Evolutionary conservation across 2,329 filamentous ascomycete species (phyloP), one percentile per base, ranked within the genome.

Genomic region (Torrubiella hemipterigena): DNA sequence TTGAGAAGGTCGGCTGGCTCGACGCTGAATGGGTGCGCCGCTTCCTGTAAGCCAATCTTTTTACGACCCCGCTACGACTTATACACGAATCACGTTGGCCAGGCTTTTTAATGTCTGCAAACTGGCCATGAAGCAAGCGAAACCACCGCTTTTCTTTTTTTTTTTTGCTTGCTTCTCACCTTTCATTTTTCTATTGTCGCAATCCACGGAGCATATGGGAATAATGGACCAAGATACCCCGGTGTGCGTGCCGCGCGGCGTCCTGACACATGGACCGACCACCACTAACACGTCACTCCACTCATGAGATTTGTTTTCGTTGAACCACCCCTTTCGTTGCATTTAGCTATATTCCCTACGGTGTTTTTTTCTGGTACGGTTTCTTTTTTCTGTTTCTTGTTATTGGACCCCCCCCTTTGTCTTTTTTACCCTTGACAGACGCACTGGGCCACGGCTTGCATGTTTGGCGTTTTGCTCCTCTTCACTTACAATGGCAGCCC

Each of bases 1-100:
- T 84, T 50, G 82, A 94, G 30, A 79, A 77, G 45, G 82, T 91
- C 22, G 81, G 81, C 43, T 93, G 86, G 84, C 75, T 94, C 40
- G 66, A 81, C 5, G 50, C 60, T 12, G 42, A 51, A 4, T 67
- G 61, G 59, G 56, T 71, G 38, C 45, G 40, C 12, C 38, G 37
- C 10, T 57, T 49, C 37, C 19, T 57, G 15, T 57, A 45, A 51
- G 19, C 18, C 22, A 24, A 15, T 10, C 17, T 10, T 31, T 4
- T 15, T 20, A 31, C 12, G 23, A 15, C n/a, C 17, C 16, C 27
- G 15, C 21, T 28, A 12, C 15, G n/a, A 12, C 30, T 17, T 13
- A 16, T 20, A n/a, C n/a, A n/a, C n/a, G n/a, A n/a, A n/a, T n/a
- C n/a, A n/a, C n/a, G n/a, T n/a, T n/a, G 26, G 18, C 17, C 13